These are phyloP conservation scores for Phytophthora tentaculata DNA, from an alignment of 352 stramenopile species.

Conservation along the genomic window DNA sequence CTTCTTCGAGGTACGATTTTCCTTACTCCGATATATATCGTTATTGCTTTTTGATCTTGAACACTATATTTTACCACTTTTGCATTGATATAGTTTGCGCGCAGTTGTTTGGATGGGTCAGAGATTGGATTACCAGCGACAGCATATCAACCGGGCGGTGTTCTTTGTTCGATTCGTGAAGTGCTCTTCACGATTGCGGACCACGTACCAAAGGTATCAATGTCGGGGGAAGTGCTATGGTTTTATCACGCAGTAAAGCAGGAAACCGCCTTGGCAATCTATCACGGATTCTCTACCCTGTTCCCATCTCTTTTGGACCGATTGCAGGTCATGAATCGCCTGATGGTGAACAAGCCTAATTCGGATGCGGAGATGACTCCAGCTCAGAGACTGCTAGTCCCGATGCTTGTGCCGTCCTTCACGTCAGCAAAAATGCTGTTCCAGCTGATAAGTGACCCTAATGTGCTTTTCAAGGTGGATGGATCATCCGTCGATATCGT, in stretches of 20 bases:
- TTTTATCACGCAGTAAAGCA: conserved; percentile 85
- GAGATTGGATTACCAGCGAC: conserved; percentile 55
- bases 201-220: conserved; percentile 35
- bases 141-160: conserved; percentile 47
- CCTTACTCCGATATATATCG: no score
- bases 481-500: conserved; percentile 24
- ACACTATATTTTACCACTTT: not conserved
- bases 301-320: conserved; percentile 84
- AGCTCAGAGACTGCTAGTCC: conserved; percentile 69
- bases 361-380: conserved; percentile 36
- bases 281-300: conserved; percentile 79
- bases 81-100: conserved; percentile 57
- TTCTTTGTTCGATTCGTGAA: conserved; percentile 62
- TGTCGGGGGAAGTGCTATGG: conserved; percentile 57
- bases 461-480: conserved; percentile 26
- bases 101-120: conserved; percentile 65
- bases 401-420: conserved; percentile 86
- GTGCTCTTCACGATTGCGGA: conserved; percentile 79
- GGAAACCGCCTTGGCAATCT: conserved; percentile 78
- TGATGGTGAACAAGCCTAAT: conserved; percentile 53
- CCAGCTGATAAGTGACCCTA: conserved; percentile 71
- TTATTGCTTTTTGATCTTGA: no score
- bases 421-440: conserved; percentile 87
- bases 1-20: conserved; percentile 88
- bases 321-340: conserved; percentile 80